phyloP scores from a whole-genome alignment of 2,329 filamentous ascomycete species.

The Aspergillus novofumigatus region DNA sequence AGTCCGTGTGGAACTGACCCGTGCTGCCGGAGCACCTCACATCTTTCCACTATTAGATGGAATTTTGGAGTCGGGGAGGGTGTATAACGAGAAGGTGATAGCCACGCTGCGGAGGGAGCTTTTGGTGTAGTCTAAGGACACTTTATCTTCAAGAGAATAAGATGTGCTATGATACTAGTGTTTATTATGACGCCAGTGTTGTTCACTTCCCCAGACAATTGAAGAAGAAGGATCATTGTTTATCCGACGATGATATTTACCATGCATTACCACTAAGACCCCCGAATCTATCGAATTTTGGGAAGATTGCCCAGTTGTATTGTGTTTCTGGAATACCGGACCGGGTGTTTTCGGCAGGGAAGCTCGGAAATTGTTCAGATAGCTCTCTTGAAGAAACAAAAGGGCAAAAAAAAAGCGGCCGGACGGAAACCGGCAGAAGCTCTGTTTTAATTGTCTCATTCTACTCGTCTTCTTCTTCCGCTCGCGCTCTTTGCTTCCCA shows the following conservation, averaged over 20 bases:
- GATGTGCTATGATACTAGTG: too few relatives aligned
- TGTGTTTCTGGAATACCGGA: conserved; percentile 13
- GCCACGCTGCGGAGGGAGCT: conserved; percentile 24
- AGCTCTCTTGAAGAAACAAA: neutral
- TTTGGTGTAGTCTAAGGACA: neutral
- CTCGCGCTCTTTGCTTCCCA: neutral
- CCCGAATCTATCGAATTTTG: neutral
- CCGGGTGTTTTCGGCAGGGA: conserved; percentile 24
- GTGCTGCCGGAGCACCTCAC: conserved; percentile 33
- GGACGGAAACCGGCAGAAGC: neutral
- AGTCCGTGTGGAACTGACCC: conserved; percentile 28
- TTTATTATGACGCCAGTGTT: neutral
- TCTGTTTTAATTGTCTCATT: neutral
- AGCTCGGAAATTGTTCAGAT: conserved; percentile 11
- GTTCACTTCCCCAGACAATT: neutral
- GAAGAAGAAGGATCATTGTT: conserved; percentile 12
- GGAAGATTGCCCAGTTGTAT: neutral
- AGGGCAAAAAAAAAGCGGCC: neutral
- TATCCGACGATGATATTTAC: conserved; percentile 14
- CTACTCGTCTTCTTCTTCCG: neutral
- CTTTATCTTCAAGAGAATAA: neutral
- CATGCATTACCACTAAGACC: conserved; percentile 6
- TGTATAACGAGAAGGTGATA: conserved; percentile 27
- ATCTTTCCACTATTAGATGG: conserved; percentile 27
- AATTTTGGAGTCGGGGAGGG: conserved; percentile 26